Evolutionary conservation across 2,329 filamentous ascomycete genomes (phyloP), one percentile per base, ranked within the genome.

Genomic region (Neoarthrinium moseri): DNA sequence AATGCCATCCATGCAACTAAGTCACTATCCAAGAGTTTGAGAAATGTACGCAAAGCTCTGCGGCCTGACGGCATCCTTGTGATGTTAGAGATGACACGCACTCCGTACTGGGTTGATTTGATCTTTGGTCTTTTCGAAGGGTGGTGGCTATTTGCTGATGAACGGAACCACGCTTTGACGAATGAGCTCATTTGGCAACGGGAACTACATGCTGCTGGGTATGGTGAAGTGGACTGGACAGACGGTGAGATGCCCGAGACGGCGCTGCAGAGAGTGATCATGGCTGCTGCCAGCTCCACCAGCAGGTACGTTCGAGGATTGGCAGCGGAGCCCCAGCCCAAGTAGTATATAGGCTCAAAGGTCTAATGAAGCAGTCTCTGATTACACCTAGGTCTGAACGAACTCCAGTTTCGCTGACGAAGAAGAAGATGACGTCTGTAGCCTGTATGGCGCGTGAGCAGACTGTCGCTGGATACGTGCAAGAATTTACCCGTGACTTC

Each of bases 131-230:
- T 67, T 1, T 51, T 70, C 4, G 62, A 69, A 17, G 66, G 67
- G 3, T 70, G 67, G 67, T 71, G 67, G 67, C 46, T 62, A 21
- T 67, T 64, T 22, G 53, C 60, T 5, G 65, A 68, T 36, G 64
- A 60, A 2, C 53, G 59, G 2, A 44, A 46, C 11, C 56, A 65
- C 46, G 56, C 54, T 11, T 7, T 63, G 11, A 45, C 50, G 4
- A 15, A 48, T 10, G 50, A 50, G 8, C 15, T 30, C 11, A n/a
- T 18, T 3, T 67, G 64, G 65, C 32, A 56, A 21, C 17, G 39
- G 12, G 56, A 44, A 2, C 41, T 68, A 5, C 56, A 52, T 4
- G 26, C 45, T 0, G 55, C 50, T 3, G 64, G 63, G 2, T 68
- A 54, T 34, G 53, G 51, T 8, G 49, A 57, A 12, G 57, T 62